Conservation (phyloP, 1,284 basidiomycete species). For the Anthracocystis walkeri region DNA sequence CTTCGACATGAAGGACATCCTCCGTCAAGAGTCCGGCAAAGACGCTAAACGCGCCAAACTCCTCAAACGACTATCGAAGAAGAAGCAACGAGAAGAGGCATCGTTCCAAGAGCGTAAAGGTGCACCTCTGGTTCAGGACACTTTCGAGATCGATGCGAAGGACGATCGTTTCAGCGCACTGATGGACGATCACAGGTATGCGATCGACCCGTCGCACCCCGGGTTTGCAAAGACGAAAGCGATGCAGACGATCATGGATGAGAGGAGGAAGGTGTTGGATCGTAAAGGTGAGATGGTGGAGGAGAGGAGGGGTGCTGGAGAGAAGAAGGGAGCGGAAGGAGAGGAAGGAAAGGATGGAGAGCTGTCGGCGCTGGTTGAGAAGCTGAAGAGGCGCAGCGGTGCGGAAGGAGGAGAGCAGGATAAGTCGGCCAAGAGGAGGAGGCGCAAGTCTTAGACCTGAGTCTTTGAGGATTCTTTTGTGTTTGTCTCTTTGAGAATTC, state of each 20-base stretch:
- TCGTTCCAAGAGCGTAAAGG: conserved; percentile 68
- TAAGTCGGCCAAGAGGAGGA: conserved; percentile 26
- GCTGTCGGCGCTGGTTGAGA: conserved; percentile 39
- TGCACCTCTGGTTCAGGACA: conserved; percentile 64
- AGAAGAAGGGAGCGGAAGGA: neutral
- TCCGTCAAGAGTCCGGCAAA: conserved; percentile 82
- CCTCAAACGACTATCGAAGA: conserved; percentile 50
- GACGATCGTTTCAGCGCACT: conserved; percentile 89
- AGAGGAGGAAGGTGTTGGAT: conserved; percentile 45
- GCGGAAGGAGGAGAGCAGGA: conserved; percentile 9
- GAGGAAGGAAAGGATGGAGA: conserved; percentile 5
- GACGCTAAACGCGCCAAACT: conserved; percentile 66
- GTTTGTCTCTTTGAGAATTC: neutral
- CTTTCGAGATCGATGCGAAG: conserved; percentile 83
- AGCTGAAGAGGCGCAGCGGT: conserved; percentile 33
- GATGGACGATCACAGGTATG: conserved; percentile 90
- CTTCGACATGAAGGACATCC: conserved; percentile 90
- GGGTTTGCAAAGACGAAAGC: conserved; percentile 67
- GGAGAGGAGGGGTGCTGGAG: neutral
- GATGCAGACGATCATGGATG: conserved; percentile 64
- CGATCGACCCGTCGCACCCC: conserved; percentile 95
- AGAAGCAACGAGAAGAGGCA: conserved; percentile 50
- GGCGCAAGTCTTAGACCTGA: conserved; percentile 12
- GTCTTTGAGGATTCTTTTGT: neutral
- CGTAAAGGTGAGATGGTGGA: conserved; percentile 3